Evolutionary conservation across 2,329 filamentous ascomycete species (phyloP).

Genomic region (Fusarium gaditjirri): DNA sequence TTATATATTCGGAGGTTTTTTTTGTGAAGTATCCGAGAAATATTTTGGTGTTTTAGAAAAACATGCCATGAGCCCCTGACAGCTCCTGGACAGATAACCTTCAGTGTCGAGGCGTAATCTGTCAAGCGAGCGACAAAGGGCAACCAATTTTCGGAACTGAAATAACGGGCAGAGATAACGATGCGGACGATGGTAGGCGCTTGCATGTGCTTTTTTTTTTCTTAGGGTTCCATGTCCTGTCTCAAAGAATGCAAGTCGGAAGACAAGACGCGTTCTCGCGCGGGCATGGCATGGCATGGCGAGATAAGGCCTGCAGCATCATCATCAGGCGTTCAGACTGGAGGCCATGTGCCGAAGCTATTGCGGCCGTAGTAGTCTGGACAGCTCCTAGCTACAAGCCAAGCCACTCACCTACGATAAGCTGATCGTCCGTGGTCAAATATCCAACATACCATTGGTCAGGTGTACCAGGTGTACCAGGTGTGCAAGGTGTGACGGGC

Average conservation of each 20-base stretch:
- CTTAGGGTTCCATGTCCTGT: constrained; percentile 14
- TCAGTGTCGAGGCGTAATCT: constrained; percentile 3
- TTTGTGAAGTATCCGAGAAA: neutral
- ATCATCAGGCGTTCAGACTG: constrained; percentile 15
- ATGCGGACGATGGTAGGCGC: constrained; percentile 3
- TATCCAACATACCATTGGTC: constrained; percentile 36
- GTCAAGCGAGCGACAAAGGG: constrained; percentile 17
- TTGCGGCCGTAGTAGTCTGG: constrained; percentile 19
- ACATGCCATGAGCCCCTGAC: constrained; percentile 2
- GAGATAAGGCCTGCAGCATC: constrained; percentile 40
- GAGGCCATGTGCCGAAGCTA: constrained; percentile 29
- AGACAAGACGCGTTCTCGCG: constrained; percentile 6
- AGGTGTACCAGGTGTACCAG: neutral
- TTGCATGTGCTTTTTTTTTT: constrained; percentile 14
- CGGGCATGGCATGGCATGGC: constrained; percentile 29
- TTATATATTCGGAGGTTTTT: neutral
- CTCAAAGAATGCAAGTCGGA: constrained; percentile 18
- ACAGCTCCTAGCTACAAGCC: constrained; percentile 40
- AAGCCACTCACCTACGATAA: constrained; percentile 40
- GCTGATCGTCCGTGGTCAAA: constrained; percentile 33
- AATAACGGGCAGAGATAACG: constrained; percentile 24
- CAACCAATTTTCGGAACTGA: constrained; percentile 1
- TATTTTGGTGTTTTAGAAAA: neutral
- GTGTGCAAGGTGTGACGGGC: constrained; percentile 13
- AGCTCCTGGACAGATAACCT: neutral